These are phyloP conservation scores for Chenopodium formosanum DNA, from an alignment of 148 eudicot species.

Conservation along the genomic window DNA sequence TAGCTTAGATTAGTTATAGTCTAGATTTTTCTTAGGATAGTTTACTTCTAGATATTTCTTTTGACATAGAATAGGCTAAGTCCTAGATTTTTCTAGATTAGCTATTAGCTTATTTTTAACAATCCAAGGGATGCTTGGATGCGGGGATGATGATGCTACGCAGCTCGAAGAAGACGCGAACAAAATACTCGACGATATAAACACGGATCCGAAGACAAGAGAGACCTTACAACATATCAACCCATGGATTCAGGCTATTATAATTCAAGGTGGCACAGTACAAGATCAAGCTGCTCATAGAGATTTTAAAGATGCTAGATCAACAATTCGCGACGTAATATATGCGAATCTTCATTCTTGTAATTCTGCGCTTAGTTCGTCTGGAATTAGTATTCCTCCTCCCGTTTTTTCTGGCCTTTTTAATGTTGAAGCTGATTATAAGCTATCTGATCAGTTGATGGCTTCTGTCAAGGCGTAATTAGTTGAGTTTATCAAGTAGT, in stretches of 20 bases:
- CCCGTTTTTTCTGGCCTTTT: not conserved
- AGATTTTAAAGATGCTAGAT: not conserved
- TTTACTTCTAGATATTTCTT: too few species aligned
- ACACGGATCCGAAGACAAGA: not conserved
- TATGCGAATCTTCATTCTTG: not conserved
- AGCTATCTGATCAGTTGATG: not conserved
- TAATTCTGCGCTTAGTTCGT: not conserved
- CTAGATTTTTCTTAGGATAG: too few species aligned
- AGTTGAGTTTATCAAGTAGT: too few species aligned
- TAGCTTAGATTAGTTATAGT: too few species aligned
- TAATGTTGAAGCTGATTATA: not conserved
- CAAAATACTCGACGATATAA: not conserved
- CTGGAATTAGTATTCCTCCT: conserved; percentile 1
- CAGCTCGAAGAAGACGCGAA: not conserved
- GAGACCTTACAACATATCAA: not conserved
- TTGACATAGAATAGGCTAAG: too few species aligned
- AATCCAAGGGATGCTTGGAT: not conserved
- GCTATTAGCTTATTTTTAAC: too few species aligned
- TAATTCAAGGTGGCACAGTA: not conserved
- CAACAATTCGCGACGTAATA: not conserved
- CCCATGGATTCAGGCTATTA: not conserved
- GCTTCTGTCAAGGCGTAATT: not conserved
- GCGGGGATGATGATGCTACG: not conserved
- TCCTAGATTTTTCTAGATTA: too few species aligned
- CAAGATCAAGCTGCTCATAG: not conserved